phyloP scores from a whole-genome alignment of 2,329 filamentous ascomycete genomes.

The Aaosphaeria pasadenensis region DNA sequence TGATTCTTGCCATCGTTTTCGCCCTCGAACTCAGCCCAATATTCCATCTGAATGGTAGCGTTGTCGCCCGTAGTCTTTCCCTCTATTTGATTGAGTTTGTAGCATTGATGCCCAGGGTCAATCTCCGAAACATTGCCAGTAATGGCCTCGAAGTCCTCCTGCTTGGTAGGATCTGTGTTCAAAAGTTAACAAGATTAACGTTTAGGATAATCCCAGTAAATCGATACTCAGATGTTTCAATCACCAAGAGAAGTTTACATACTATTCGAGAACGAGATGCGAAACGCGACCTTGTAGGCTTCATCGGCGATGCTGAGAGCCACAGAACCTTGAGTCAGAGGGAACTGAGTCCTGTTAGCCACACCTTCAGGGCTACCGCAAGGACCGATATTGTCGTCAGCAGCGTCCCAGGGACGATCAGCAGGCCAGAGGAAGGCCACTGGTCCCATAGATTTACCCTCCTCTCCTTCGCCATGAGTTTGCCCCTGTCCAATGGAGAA shows the following conservation, averaged over 20 bases:
- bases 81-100: constrained; percentile 34
- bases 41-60: constrained; percentile 47
- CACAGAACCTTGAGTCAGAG: constrained; percentile 55
- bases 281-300: constrained; percentile 53
- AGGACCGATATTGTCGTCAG: constrained; percentile 55
- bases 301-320: constrained; percentile 58
- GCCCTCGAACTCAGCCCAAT: constrained; percentile 41
- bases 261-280: constrained; percentile 54
- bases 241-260: constrained; percentile 11
- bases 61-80: constrained; percentile 40
- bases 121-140: constrained; percentile 39
- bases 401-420: constrained; percentile 55
- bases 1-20: constrained; percentile 37
- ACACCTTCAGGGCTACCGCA: constrained; percentile 53
- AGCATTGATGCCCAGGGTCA: constrained; percentile 45
- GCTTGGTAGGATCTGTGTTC: constrained; percentile 33
- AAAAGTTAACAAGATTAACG: background rate
- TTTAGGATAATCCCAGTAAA: background rate
- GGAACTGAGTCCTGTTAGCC: constrained; percentile 55
- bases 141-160: constrained; percentile 39
- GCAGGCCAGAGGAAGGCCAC: constrained; percentile 61
- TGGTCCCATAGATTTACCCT: constrained; percentile 49
- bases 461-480: constrained; percentile 22
- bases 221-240: background rate
- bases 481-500: constrained; percentile 8